phyloP scores from a whole-genome alignment of 2,329 filamentous ascomycete genomes.

The Ophiocordyceps camponoti-rufipedis region DNA sequence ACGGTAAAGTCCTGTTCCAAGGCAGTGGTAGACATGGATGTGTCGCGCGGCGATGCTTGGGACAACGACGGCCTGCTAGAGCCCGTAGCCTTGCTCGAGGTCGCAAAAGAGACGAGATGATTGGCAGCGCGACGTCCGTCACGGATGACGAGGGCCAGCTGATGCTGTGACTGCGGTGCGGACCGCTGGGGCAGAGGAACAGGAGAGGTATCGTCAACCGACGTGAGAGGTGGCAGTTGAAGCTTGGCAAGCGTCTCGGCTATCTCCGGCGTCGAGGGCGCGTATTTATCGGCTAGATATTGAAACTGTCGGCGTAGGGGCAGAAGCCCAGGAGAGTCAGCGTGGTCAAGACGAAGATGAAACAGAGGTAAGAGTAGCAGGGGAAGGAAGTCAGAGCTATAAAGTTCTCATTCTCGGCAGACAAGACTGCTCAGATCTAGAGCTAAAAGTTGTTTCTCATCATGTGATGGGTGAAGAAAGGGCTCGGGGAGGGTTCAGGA shows the following conservation, averaged over 20 bases:
- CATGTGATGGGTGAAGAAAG: slow-evolving; percentile 8
- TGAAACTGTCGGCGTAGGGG: slow-evolving; percentile 31
- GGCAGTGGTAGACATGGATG: slow-evolving; percentile 39
- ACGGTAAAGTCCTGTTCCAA: slow-evolving; percentile 87
- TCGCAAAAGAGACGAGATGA: slow-evolving; percentile 27
- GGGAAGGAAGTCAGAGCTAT: slow-evolving; percentile 6
- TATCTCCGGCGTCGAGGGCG: slow-evolving; percentile 45
- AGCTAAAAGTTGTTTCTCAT: slow-evolving; percentile 43
- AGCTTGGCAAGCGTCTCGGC: slow-evolving; percentile 48
- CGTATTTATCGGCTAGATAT: slow-evolving; percentile 49
- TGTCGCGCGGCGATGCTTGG: slow-evolving; percentile 24
- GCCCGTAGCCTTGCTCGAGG: slow-evolving; percentile 30
- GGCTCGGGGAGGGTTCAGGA: background rate
- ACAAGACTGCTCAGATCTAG: slow-evolving; percentile 56
- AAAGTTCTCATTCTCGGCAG: slow-evolving; percentile 40
- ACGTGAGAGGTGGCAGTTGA: slow-evolving; percentile 38
- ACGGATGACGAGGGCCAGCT: slow-evolving; percentile 44
- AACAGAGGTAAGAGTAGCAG: slow-evolving; percentile 1
- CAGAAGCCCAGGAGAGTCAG: background rate
- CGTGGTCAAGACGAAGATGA: background rate
- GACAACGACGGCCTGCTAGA: slow-evolving; percentile 30
- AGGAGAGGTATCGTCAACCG: slow-evolving; percentile 26
- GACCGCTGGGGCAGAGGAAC: slow-evolving; percentile 36
- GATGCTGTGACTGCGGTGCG: slow-evolving; percentile 22
- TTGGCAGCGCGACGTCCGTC: slow-evolving; percentile 43